Conservation (phyloP, 139 green algal genomes). For the Ostreobium quekettii region DNA sequence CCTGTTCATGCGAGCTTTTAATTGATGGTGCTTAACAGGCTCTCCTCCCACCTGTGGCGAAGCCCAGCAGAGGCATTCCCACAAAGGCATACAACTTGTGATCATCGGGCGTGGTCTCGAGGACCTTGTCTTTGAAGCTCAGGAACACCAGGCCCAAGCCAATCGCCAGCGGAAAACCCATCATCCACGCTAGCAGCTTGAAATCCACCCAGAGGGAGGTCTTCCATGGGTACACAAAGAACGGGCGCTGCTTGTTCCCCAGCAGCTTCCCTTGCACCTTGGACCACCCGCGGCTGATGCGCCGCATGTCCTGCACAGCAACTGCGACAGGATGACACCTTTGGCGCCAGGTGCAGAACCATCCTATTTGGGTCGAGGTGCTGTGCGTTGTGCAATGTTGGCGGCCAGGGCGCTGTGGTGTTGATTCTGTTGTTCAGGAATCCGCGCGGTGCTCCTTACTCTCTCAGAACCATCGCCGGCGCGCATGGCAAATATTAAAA, state of each 20-base stretch:
- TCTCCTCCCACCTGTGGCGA: neutral
- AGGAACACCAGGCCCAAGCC: neutral
- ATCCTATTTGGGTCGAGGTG: too few species aligned
- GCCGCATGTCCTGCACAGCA: slow-evolving; percentile 3
- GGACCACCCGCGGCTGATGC: slow-evolving; percentile 4
- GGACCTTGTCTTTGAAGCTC: neutral
- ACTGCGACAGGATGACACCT: too few species aligned
- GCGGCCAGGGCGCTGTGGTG: too few species aligned
- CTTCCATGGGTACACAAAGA: slow-evolving; percentile 17
- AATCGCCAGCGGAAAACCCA: neutral
- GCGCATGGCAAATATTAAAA: too few species aligned
- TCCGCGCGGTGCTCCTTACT: too few species aligned
- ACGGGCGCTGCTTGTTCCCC: neutral
- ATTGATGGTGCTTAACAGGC: neutral
- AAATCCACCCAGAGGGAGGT: neutral
- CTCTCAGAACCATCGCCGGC: too few species aligned
- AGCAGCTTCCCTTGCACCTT: neutral
- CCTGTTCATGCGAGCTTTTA: too few species aligned
- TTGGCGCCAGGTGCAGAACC: too few species aligned
- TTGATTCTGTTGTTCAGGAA: too few species aligned
- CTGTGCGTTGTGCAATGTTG: too few species aligned
- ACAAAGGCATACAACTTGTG: slow-evolving; percentile 10
- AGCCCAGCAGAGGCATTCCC: slow-evolving; percentile 1
- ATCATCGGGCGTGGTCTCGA: neutral
- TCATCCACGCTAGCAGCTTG: slow-evolving; percentile 1